A percentile compares a stretch with the other conserved stretches of the same genome.
Conservation (phyloP, 768 basidiomycete species). For the Pisolithus microcarpus region DNA sequence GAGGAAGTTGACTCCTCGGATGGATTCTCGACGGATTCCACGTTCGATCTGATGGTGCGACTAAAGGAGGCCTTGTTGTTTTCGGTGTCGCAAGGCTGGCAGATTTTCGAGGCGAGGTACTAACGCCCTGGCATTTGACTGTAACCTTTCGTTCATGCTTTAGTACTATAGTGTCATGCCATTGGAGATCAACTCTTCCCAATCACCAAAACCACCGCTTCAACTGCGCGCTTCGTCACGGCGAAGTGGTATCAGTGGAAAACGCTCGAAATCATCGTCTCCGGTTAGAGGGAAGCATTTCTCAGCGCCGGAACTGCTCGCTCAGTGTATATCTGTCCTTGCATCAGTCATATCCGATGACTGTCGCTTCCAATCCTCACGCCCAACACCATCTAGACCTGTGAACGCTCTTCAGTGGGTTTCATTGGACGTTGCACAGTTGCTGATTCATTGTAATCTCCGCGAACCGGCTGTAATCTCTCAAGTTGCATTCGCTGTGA, state of each 20-base stretch:
- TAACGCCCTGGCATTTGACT: not conserved
- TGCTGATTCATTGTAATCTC: constrained; percentile 50
- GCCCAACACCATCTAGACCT: constrained; percentile 57
- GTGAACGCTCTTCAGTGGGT: constrained; percentile 71
- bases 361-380: constrained; percentile 56
- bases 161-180: not conserved
- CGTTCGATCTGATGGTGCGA: constrained; percentile 56
- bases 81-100: constrained; percentile 51
- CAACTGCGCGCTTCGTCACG: constrained; percentile 27
- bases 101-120: constrained; percentile 57
- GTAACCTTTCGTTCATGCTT: not conserved
- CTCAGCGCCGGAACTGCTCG: constrained; percentile 46
- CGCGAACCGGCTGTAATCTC: constrained; percentile 46
- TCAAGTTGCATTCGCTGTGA: constrained; percentile 57
- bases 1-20: constrained; percentile 35
- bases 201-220: constrained; percentile 27
- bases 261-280: constrained; percentile 48
- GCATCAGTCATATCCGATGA: constrained; percentile 65
- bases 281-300: constrained; percentile 25
- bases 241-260: constrained; percentile 35
- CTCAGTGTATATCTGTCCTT: constrained; percentile 52
- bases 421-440: constrained; percentile 63
- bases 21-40: constrained; percentile 56
- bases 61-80: constrained; percentile 54
- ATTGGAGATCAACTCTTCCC: not conserved